A percentile compares a stretch with the other conserved stretches of the same genome.
Evolutionary conservation across 2,329 filamentous ascomycete species (phyloP).

Genomic region (Didymella pomorum): DNA sequence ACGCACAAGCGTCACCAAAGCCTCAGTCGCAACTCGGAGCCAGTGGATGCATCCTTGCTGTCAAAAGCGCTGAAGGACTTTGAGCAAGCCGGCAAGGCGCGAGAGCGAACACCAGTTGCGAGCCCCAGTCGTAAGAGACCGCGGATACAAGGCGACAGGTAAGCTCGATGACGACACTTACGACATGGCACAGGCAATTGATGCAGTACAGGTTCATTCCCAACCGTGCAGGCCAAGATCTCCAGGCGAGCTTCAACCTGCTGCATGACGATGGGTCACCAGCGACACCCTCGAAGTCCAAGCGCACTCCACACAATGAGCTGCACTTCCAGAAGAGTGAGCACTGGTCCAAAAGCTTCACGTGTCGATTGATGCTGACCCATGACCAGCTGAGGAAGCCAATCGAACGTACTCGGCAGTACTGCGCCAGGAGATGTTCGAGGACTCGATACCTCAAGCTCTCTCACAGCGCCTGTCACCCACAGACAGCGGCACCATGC

Average conservation of each 20-base stretch:
- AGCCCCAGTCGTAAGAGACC: conserved; percentile 75
- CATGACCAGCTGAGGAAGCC: conserved; percentile 78
- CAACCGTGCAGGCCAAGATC: conserved; percentile 88
- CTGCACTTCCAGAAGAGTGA: conserved; percentile 88
- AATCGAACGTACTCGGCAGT: conserved; percentile 91
- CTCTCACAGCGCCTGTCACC: conserved; percentile 66
- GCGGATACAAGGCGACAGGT: conserved; percentile 67
- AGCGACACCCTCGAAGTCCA: conserved; percentile 84
- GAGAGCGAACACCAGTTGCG: conserved; percentile 68
- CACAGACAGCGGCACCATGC: conserved; percentile 61
- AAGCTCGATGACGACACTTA: conserved; percentile 8
- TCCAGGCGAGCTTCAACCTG: conserved; percentile 90
- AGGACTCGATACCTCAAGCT: conserved; percentile 84
- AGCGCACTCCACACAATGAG: conserved; percentile 85
- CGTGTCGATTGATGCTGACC: conserved; percentile 22
- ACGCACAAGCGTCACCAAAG: conserved; percentile 57
- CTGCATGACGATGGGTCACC: conserved; percentile 93
- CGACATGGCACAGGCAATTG: not conserved
- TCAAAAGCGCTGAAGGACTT: conserved; percentile 69
- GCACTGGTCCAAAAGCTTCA: conserved; percentile 16
- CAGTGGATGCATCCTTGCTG: conserved; percentile 66
- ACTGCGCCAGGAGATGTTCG: conserved; percentile 90
- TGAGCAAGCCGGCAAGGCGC: conserved; percentile 65
- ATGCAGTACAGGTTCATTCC: conserved; percentile 80
- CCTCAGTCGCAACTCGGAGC: conserved; percentile 56